Base-by-base conservation (phyloP, 805 yeast genomes). In the Kuraishia borneana region DNA sequence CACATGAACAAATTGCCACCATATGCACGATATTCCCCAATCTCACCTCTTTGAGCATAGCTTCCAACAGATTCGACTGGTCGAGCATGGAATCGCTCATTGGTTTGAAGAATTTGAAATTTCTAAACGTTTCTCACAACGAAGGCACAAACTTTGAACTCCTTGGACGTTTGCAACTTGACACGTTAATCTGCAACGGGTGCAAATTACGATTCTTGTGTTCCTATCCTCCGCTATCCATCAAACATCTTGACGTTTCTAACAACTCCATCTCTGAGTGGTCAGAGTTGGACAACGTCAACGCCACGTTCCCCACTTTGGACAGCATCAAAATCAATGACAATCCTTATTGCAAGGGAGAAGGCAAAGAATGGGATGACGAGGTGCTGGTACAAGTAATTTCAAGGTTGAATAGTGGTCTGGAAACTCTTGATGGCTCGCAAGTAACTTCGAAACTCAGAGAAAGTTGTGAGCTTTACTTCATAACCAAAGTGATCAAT, bases 401-500 rank as follows among this genome's bases (percentile, higher is more conserved):
- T 12, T 27, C 47, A 1, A 34, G 51, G 13, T 26, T 56, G 13
- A 34, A 30, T 3, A 54, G 57, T 1, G 35, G 40, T 0, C 29
- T 79, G 2, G 26, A 31, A 1, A 55, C 52, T 18, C 53, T 85
- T 10, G 76, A 87, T 46, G 94, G 95, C 1, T 63, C 75, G 1
- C 33, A 25, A 0, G 54, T 83, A 6, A 47, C 58, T 3, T 36
- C 30, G 1, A 62, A 54, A 2, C 81, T 76, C 32, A 60, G 85
- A 13, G 42, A 38, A 5, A 81, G 77, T 42, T 79, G 83, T 1
- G 95, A 85, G 49, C 48, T 82, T 4, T 83, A 69, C 47, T 75
- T 81, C 39, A 57, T 81, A 20, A 62, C 75, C 4, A 63, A 63
- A 39, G 70, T 81, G 0, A 47, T 45, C n/a, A 39, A 45, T 14